phyloP scores from a whole-genome alignment of 495 filamentous ascomycete genomes.

The Lentithecium fluviatile region DNA sequence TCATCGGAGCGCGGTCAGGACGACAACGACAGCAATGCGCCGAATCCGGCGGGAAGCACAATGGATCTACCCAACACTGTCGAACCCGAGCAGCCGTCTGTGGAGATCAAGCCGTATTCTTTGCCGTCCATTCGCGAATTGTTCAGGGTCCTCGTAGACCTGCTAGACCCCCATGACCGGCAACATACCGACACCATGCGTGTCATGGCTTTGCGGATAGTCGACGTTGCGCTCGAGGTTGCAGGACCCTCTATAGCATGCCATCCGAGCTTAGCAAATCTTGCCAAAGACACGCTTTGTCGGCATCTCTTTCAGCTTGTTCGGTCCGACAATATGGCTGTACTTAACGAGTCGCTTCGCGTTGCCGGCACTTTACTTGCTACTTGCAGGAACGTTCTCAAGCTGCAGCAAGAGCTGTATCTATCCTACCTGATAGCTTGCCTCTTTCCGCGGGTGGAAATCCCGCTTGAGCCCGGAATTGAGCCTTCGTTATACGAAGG shows the following conservation, averaged over 20 bases:
- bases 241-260: constrained; percentile 93
- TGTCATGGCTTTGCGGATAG: constrained; percentile 94
- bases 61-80: constrained; percentile 38
- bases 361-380: constrained; percentile 88
- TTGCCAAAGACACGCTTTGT: constrained; percentile 93
- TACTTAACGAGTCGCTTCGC: constrained; percentile 85
- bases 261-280: constrained; percentile 80
- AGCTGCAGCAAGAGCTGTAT: constrained; percentile 96
- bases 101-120: constrained; percentile 81
- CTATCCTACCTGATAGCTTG: constrained; percentile 92
- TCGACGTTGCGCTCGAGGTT: constrained; percentile 95
- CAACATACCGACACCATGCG: constrained; percentile 92
- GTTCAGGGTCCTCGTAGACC: constrained; percentile 90
- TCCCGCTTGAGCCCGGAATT: constrained; percentile 85
- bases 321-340: constrained; percentile 89
- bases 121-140: constrained; percentile 91
- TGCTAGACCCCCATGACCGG: constrained; percentile 87
- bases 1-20: constrained; percentile 29
- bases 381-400: constrained; percentile 88
- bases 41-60: constrained; percentile 33
- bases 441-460: constrained; percentile 86
- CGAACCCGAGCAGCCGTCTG: constrained; percentile 23
- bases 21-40: constrained; percentile 25
- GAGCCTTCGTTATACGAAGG: constrained; percentile 90
- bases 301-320: constrained; percentile 95